Base-by-base conservation (phyloP, 169 alveolate species). In the Plasmodium falciparum region DNA sequence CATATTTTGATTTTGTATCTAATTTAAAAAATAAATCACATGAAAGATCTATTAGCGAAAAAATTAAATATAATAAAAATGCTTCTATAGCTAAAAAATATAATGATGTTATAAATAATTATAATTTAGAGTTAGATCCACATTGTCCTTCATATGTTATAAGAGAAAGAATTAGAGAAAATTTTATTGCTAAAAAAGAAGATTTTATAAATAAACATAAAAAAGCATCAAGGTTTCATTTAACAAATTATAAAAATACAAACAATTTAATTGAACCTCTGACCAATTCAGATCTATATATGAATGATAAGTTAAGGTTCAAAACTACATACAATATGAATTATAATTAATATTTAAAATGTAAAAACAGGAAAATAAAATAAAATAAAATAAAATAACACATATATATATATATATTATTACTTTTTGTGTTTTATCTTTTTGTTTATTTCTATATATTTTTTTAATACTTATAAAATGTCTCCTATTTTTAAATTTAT, bases 171-270 rank as follows among this genome's bases (percentile, higher is more conserved):
- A 83, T 83, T 47, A 43, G 91, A 61, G 65, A 83, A 9, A 67
- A 83, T 49, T 83, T 83, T 62, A 83, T 83, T 20, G 67, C 91
- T 8, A 83, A 83, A 24, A 69, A 69, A 62, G 91, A 83, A 47
- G 91, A 83, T 49, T 83, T 83, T 61, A 20, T 83, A 58, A 67
- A 54, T 62, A 83, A 83, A 22, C 91, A 83, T 26, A 22, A 54
- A 61, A 33, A 83, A 17, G 85, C 91, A 13, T 52, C 91, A 20
- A 59, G 83, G 49, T 83, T 83, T 73, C 72, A 83, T 62, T 83
- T 83, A 83, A 83, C 80, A n/a, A 17, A 29, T 29, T 63, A 83
- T 63, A 83, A 69, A 83, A 83, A 83, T 83, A 83, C 91, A n/a
- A 62, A 43, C 24, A 69, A 83, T 63, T 5, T 83, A 61, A 54